phyloP scores from a whole-genome alignment of 768 basidiomycete genomes.

The Serendipita sp. region DNA sequence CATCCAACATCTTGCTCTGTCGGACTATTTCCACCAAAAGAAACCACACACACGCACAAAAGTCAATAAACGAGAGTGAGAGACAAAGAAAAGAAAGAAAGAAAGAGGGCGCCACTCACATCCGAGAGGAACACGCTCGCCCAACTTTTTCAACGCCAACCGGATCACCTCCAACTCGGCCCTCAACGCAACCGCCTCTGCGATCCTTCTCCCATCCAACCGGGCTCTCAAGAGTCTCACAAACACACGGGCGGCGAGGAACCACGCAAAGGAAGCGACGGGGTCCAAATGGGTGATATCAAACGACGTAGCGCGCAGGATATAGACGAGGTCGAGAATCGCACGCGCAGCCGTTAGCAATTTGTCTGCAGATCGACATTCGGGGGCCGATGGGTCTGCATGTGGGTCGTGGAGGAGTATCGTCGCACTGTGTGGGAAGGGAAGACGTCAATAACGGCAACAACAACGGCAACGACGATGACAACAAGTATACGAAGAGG shows the following conservation, averaged over 20 bases:
- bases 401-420: constrained; percentile 67
- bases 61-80: background rate
- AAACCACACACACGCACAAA: too few species aligned
- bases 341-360: constrained; percentile 50
- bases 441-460: too few species aligned
- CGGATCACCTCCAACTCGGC: constrained; percentile 53
- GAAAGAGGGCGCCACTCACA: constrained; percentile 18
- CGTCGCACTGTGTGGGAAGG: constrained; percentile 29
- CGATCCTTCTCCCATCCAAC: constrained; percentile 35
- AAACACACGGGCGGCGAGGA: constrained; percentile 47
- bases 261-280: constrained; percentile 61
- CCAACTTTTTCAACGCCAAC: constrained; percentile 45
- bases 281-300: constrained; percentile 53
- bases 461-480: too few species aligned
- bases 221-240: constrained; percentile 51
- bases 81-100: constrained; percentile 13
- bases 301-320: constrained; percentile 51
- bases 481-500: too few species aligned
- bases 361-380: constrained; percentile 53
- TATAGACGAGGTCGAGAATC: constrained; percentile 50
- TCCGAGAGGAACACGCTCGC: constrained; percentile 51
- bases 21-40: background rate
- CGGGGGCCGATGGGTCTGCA: constrained; percentile 38
- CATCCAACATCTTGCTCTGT: constrained; percentile 10
- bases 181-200: constrained; percentile 42